Base-by-base conservation (phyloP, 257 asterid species). In the Leonotis leonurus region DNA sequence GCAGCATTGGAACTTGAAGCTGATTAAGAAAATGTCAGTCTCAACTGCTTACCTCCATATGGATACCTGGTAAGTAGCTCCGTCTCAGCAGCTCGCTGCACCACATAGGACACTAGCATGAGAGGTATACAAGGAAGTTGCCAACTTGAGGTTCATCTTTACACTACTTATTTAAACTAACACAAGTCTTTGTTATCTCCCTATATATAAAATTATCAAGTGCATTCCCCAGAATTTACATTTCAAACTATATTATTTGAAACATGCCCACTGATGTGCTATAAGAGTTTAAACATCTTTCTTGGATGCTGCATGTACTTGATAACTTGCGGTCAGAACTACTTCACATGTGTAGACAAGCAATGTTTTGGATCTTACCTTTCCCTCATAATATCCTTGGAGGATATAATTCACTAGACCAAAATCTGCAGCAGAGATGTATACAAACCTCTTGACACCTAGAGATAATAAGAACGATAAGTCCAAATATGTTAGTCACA, bases 31-130 rank as follows among this genome's bases (percentile, higher is more conserved):
- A 25, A 41, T 8, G 37, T 8, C 29, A 30, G 54, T 48, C 33
- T 24, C 10, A 12, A 14, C 25, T 41, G 35, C 74, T 73, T 74
- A 92, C 99, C 99, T 72, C 97, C 99, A 68, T 92, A 92, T 20
- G 99, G 81, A 80, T 81, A 92, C 74, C 88, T 80, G 8, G 95
- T 82, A 56, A 85, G 80, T 40, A 92, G 64, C 82, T 92, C 99
- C 21, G 93, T 89, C 80, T 92, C 99, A 70, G 99, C 89, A 64
- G 99, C 97, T 72, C 96, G 80, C 97, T 92, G 87, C 75, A 77
- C 46, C 33, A 56, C 49, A 72, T 49, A 56, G 32, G 40, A 71
- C 20, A 50, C 56, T 62, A 21, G 56, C 44, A 50, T 52, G 53
- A 51, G 46, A 24, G 52, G 22, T 14, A 45, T 11, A 26, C 18